Evolutionary conservation across 208 protist species (phyloP).

Genomic region (Crithidia sp.): DNA sequence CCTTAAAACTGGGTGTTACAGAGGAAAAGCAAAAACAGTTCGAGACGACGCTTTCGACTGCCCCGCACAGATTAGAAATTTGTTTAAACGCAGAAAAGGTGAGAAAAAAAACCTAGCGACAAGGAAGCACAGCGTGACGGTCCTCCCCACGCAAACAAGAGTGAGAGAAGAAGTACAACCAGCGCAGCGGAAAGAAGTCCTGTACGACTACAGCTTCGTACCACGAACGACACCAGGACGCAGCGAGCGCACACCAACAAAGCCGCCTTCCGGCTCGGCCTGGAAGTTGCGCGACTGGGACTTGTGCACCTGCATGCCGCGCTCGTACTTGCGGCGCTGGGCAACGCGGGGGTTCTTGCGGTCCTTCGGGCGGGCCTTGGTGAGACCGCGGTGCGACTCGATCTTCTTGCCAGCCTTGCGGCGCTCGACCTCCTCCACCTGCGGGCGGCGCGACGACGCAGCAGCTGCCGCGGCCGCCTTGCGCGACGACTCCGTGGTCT

Average conservation of each 20-base stretch:
- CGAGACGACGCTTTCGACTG: not conserved
- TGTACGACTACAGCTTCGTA: slow-evolving; percentile 28
- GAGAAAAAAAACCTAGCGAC: not conserved
- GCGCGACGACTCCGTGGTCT: slow-evolving; percentile 31
- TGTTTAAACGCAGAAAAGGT: not conserved
- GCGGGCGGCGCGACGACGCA: slow-evolving; percentile 20
- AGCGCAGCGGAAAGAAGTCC: not conserved
- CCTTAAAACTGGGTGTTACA: not conserved
- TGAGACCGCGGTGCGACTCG: slow-evolving; percentile 89
- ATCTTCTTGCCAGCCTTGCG: slow-evolving; percentile 88
- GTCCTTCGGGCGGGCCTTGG: slow-evolving; percentile 87
- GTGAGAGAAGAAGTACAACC: not conserved
- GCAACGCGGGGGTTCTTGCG: slow-evolving; percentile 89
- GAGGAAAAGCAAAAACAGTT: not conserved
- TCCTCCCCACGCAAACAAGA: not conserved
- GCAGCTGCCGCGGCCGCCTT: slow-evolving; percentile 18
- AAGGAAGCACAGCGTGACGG: not conserved
- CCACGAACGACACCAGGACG: slow-evolving; percentile 78
- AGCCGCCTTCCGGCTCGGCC: slow-evolving; percentile 85
- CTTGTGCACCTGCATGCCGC: slow-evolving; percentile 86
- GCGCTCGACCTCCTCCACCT: slow-evolving; percentile 70
- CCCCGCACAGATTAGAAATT: not conserved
- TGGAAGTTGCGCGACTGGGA: slow-evolving; percentile 74
- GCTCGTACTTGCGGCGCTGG: slow-evolving; percentile 90
- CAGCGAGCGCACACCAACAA: slow-evolving; percentile 73